Percentiles rank a stretch among this genome's conserved stretches.
Evolutionary conservation across 495 filamentous ascomycete species (phyloP).

Genomic region (Pyrenula massariospora): DNA sequence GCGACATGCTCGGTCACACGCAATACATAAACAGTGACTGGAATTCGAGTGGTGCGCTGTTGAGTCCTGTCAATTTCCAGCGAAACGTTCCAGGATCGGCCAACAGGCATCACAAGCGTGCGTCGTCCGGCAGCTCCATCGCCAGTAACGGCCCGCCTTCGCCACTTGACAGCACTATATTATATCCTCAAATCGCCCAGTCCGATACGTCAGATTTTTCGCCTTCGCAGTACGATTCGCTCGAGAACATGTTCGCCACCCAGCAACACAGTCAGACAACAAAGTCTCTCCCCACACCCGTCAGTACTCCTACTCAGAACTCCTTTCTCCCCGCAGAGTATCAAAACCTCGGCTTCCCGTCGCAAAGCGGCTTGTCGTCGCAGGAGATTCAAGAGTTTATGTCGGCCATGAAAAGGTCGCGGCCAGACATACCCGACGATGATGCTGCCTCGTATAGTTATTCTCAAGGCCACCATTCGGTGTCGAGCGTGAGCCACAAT

Average conservation of each 20-base stretch:
- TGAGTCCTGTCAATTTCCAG: not conserved
- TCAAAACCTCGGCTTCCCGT: conserved; percentile 32
- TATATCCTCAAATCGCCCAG: conserved; percentile 24
- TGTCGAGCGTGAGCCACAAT: conserved; percentile 40
- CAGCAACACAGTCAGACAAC: conserved; percentile 13
- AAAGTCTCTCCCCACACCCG: conserved; percentile 37
- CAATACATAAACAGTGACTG: not conserved
- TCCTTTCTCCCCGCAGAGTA: conserved; percentile 31
- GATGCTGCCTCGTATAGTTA: conserved; percentile 27
- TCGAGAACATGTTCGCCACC: conserved; percentile 11
- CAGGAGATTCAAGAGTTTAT: conserved; percentile 29
- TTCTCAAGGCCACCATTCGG: conserved; percentile 36
- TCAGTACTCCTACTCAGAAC: conserved; percentile 31
- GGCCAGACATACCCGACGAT: conserved; percentile 35
- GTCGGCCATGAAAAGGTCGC: conserved; percentile 41
- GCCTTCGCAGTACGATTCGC: conserved; percentile 18
- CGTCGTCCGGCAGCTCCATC: conserved; percentile 18
- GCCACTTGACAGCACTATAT: conserved; percentile 13
- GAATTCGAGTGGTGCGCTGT: not conserved
- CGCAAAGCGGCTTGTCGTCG: conserved; percentile 5
- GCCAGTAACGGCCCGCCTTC: conserved; percentile 18
- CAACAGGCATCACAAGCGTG: conserved; percentile 12
- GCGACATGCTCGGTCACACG: not conserved
- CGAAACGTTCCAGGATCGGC: not conserved
- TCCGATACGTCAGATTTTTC: conserved; percentile 21